These are phyloP conservation scores for Xylariaceae sp. DNA, from an alignment of 2,329 filamentous ascomycete genomes.

Conservation along the genomic window DNA sequence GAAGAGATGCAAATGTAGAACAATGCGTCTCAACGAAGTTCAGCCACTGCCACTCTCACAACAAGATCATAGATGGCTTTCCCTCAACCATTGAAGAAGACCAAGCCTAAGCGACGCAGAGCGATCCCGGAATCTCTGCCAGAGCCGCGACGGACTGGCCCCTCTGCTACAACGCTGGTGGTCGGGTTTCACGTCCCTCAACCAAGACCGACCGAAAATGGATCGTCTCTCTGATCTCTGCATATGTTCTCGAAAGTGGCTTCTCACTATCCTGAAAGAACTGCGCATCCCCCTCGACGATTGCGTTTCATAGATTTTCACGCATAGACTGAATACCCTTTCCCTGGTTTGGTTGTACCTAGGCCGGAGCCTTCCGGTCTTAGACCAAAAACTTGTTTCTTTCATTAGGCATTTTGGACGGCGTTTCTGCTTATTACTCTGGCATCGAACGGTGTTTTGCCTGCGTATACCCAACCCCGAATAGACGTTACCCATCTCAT, in stretches of 20 bases:
- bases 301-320: conserved; percentile 23
- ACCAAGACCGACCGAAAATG: too few relatives aligned
- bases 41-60: too few relatives aligned
- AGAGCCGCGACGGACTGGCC: too few relatives aligned
- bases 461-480: conserved; percentile 18
- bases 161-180: too few relatives aligned
- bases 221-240: too few relatives aligned
- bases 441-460: conserved; percentile 20
- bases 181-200: too few relatives aligned
- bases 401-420: conserved; percentile 20
- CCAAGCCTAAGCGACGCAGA: too few relatives aligned
- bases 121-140: too few relatives aligned
- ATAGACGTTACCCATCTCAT: conserved; percentile 13
- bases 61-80: too few relatives aligned
- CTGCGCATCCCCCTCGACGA: conserved; percentile 14
- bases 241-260: background rate
- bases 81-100: too few relatives aligned
- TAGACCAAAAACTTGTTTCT: conserved; percentile 24
- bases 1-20: conserved; percentile 42
- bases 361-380: conserved; percentile 17
- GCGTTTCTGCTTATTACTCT: conserved; percentile 21
- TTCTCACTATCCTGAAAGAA: background rate
- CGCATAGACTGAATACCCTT: conserved; percentile 30
- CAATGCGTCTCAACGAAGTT: background rate
- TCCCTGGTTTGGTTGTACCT: conserved; percentile 15